Evolutionary conservation across 208 protist genomes (phyloP).

Genomic region (Leishmania aethiopica): DNA sequence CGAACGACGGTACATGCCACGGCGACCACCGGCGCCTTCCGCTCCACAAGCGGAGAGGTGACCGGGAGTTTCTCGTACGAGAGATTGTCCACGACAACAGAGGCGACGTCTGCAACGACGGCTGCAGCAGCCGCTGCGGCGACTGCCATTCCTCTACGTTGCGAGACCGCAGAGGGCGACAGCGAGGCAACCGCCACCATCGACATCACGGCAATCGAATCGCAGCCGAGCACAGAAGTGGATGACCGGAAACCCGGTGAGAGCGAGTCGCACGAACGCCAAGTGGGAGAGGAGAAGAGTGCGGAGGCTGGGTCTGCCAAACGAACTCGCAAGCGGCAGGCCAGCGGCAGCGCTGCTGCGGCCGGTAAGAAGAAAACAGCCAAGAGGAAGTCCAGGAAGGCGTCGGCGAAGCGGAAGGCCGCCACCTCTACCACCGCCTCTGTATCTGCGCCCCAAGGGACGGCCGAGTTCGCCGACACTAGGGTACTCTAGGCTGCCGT

Average conservation of each 20-base stretch:
- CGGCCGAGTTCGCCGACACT: background rate
- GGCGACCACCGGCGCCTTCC: constrained; percentile 30
- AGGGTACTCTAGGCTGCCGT: constrained; percentile 19
- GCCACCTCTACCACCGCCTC: background rate
- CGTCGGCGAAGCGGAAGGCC: constrained; percentile 16
- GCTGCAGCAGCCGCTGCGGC: background rate
- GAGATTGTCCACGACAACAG: constrained; percentile 7
- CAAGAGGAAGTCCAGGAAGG: constrained; percentile 31
- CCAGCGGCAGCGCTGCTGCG: background rate
- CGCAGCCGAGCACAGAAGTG: background rate
- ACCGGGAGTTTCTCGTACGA: constrained; percentile 31
- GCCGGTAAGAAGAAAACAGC: constrained; percentile 26
- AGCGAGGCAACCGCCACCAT: background rate
- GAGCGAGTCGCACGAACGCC: background rate
- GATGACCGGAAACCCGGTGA: background rate
- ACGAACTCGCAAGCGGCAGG: constrained; percentile 5
- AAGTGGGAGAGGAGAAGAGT: constrained; percentile 14
- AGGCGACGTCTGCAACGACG: background rate
- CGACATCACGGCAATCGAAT: constrained; percentile 5
- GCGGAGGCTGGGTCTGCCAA: background rate
- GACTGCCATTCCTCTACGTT: constrained; percentile 2
- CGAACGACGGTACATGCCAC: constrained; percentile 21
- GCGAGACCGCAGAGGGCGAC: background rate
- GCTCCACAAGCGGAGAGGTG: constrained; percentile 24
- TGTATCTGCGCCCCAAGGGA: background rate